Evolutionary conservation across 1,284 basidiomycete genomes (phyloP), one percentile per base, ranked within the genome.

Genomic region (Cryptococcus hybrid): DNA sequence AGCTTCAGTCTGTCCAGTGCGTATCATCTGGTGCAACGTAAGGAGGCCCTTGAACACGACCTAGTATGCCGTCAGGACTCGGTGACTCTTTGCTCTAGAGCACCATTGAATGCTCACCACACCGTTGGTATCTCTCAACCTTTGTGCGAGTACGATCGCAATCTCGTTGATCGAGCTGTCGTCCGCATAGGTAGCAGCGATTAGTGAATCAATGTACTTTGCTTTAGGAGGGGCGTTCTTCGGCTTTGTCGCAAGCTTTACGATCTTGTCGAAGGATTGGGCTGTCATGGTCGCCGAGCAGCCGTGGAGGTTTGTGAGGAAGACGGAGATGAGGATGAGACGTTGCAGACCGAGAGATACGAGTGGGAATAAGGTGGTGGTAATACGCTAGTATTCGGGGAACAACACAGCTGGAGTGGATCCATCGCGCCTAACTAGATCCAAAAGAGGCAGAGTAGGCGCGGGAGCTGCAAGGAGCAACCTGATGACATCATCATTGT

Each of bases 41-140:
- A 99, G 87, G 66, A 99, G 82, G 0, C 93, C 90, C 73, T 99
- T 99, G 86, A 98, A 96, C 13, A 92, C 93, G 65, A 96, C 84
- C 92, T 94, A 66, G 15, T 36, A 30, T 30, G 30, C 30, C 30
- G 30, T 30, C 30, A 30, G 30, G 30, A 30, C 30, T 4, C 3
- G 30, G 30, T 30, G 30, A 30, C 30, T 30, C 30, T 30, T 30
- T 4, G 3, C 30, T 30, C 30, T n/a, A n/a, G 43, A 44, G 9
- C 8, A 44, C 43, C 7, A 47, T 7, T 15, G 15, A 34, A 49
- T 40, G 82, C 88, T 68, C 73, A 95, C 92, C 52, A 92, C 86
- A 37, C 86, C 86, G 75, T 95, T 97, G 24, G 92, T 87, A 69
- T 99, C 95, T 38, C 89, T 83, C 60, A 99, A 84, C 40, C 92